Base-by-base conservation (phyloP, 345 rosid species). In the Sonneratia alba region DNA sequence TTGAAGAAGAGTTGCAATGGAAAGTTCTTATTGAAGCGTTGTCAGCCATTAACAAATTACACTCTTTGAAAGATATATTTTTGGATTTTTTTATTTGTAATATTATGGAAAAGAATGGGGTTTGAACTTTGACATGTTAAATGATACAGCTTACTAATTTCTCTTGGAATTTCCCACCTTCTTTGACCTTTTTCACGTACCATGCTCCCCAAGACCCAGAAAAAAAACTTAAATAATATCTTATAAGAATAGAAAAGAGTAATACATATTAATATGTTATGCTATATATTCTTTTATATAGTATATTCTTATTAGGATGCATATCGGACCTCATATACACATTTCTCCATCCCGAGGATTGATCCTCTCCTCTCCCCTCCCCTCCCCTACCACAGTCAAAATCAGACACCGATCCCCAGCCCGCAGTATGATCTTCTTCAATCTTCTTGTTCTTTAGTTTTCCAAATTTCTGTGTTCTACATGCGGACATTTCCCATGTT, bases 391-490 rank as follows among this genome's bases (percentile, higher is more conserved):
- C 43, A 27, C 59, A 14, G 69, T 34, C 74, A 65, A 72, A 72
- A 72, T 62, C 59, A 72, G 37, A 71, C 74, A 18, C 36, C 36
- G 68, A 62, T 62, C 59, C 55, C 55, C 16, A 65, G 19, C 43
- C 45, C 27, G 3, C 47, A 36, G 9, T 14, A 4, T 6, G 16
- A 65, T 55, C 71, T 27, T 48, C 42, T 40, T 18, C 74, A 21
- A 9, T 40, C 43, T 0, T 40, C 43, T 18, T 53, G 8, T 40
- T 40, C 2, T 8, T 70, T 27, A 45, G 32, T 27, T 27, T 27
- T 27, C 32, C 32, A 27, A 27, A 27, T 27, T 27, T 27, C 32
- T 0, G 32, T 27, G 32, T 27, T 27, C 32, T 1, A 27, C 1
- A 27, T 27, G 32, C 32, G 1, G 32, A 27, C 32, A 27, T 27